Evolutionary conservation across 1,284 basidiomycete genomes (phyloP), one percentile per base, ranked within the genome.

Genomic region (Moesziomyces antarcticus): DNA sequence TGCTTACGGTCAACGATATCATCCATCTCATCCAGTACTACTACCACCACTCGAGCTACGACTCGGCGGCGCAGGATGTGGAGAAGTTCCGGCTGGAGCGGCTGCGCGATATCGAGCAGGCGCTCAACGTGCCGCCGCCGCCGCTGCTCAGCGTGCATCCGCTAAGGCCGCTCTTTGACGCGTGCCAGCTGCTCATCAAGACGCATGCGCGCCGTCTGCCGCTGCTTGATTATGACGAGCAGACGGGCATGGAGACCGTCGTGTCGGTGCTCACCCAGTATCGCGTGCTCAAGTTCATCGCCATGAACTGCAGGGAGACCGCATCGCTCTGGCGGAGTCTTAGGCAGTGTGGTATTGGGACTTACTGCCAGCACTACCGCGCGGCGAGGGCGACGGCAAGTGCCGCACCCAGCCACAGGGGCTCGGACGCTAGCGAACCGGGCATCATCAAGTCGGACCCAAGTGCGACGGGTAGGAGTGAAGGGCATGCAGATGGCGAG

Each of bases 191-290:
- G 18, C 89, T 99, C 64, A 96, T 98, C 50, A 91, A 94, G 80
- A 98, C 96, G 0, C 97, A 98, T 82, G 97, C 97, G 1, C 90
- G 97, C 41, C 90, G 97, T 20, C 86, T 99, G 14, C 97, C 97
- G 5, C 87, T 99, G 16, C 91, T 99, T 45, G 97, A 99, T 82
- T 89, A 90, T 66, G 96, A 99, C 82, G 89, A 93, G 5, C 93
- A 95, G 84, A 97, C 96, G 8, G 93, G 92, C 7, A 93, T 95
- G 64, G 95, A 98, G 86, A 91, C 97, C 20, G 94, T 99, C 73
- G 90, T 99, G 47, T 94, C 92, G 35, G 95, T 98, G 2, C 87
- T 99, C 66, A 99, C 97, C 0, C 97, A 99, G 85, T 99, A 99
- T 82, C 90, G 97, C 30, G 91, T 99, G 22, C 90, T 99, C 84